Base-by-base conservation (phyloP, 805 yeast species). In the Dipodascus albidus region DNA sequence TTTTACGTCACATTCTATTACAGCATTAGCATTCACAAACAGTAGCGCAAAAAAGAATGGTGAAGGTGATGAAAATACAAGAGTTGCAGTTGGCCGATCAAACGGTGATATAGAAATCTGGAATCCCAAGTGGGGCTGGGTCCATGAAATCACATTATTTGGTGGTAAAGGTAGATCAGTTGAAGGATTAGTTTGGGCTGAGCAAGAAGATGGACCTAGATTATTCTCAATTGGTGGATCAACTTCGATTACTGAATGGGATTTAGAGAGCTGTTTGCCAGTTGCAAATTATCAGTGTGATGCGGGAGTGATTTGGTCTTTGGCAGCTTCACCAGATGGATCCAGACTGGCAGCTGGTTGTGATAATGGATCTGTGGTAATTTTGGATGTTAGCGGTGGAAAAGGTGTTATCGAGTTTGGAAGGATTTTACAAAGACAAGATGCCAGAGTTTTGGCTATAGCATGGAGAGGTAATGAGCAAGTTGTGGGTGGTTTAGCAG, bases 81-180 rank as follows among this genome's bases (percentile, higher is more conserved):
- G 96, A 55, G 70, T 93, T 41, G 97, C 98, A 0, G 85, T 91
- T 3, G 98, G 96, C 27, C 78, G 97, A 66, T 79, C 87, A 49
- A 90, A 93, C 65, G 99, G 99, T 42, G 90, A 90, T 63, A 85
- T 93, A 55, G 99, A 93, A 68, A 81, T 93, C 33, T 91, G 98
- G 96, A 87, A 87, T 66, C 66, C 66, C 3, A 75, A 82, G 61
- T 74, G 76, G 57, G 56, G 59, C 61, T 90, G 97, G 97, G 70
- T 80, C 52, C 88, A 87, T 58, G 97, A 93, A 63, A 56, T 57
- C 20, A 72, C 79, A 0, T 73, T 91, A 48, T 79, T 78, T 53
- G 97, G 98, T 11, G 88, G 95, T 1, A 75, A 76, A 54, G 95
- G 85, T 23, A 77, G 95, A 56, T 81, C 96, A 4, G 78, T 93